Percentiles rank a stretch among this genome's conserved stretches.
Evolutionary conservation across 495 filamentous ascomycete genomes (phyloP).

Genomic region (Massariosphaeria phaeospora): DNA sequence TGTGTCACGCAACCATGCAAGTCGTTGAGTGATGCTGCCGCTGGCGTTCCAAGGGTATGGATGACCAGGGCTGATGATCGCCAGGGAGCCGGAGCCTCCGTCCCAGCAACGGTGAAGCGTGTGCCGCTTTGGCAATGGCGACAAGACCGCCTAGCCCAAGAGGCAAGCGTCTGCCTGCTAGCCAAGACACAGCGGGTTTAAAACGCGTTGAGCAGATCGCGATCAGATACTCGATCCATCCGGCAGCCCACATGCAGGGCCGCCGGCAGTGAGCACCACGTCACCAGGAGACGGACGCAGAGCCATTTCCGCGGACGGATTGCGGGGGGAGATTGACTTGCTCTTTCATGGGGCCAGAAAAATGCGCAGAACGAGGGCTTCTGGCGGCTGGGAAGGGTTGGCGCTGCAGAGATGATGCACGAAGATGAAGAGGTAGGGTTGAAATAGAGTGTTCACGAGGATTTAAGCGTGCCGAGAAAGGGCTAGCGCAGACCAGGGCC

Average conservation of each 20-base stretch:
- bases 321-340: slow-evolving; percentile 14
- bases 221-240: neutral
- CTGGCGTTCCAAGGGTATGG: slow-evolving; percentile 17
- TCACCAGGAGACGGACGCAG: neutral
- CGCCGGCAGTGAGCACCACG: slow-evolving; percentile 13
- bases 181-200: slow-evolving; percentile 11
- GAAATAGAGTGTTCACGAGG: slow-evolving; percentile 32
- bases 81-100: slow-evolving; percentile 11
- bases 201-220: slow-evolving; percentile 1
- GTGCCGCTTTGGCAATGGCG: neutral
- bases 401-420: slow-evolving; percentile 9
- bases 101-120: slow-evolving; percentile 22
- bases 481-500: slow-evolving; percentile 11
- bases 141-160: neutral
- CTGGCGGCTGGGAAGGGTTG: slow-evolving; percentile 4
- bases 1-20: slow-evolving; percentile 3
- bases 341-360: neutral
- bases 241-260: slow-evolving; percentile 11
- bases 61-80: slow-evolving; percentile 2
- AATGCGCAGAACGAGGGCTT: neutral
- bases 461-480: slow-evolving; percentile 24
- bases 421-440: slow-evolving; percentile 27
- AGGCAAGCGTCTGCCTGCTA: neutral
- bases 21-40: neutral
- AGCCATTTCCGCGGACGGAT: neutral